Percentiles rank a stretch among this genome's conserved stretches.
phyloP scores from a whole-genome alignment of 192 early-diverging fungal species.

The Rhizophlyctis rosea region DNA sequence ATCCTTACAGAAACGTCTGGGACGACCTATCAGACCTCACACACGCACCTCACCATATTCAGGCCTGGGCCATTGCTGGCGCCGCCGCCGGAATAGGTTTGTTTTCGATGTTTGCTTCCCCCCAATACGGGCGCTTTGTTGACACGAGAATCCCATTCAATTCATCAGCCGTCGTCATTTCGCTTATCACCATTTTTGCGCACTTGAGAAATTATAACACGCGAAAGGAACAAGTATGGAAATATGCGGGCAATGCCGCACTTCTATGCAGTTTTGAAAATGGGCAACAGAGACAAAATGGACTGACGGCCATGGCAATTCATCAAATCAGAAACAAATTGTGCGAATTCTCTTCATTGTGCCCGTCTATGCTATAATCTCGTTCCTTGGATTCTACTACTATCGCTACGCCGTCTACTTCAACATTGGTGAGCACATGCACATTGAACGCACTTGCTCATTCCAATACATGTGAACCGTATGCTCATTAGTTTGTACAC shows the following conservation, averaged over 20 bases:
- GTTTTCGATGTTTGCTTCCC: too few relatives aligned
- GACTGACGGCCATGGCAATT: background rate
- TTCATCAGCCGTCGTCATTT: slow-evolving; percentile 10
- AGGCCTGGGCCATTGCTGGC: slow-evolving; percentile 22
- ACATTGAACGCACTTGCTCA: slow-evolving; percentile 50
- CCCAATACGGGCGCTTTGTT: too few relatives aligned
- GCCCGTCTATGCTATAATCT: slow-evolving; percentile 69
- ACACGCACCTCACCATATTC: background rate
- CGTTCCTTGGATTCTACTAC: slow-evolving; percentile 64
- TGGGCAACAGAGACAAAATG: background rate
- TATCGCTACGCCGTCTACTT: slow-evolving; percentile 66
- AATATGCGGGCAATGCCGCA: too few relatives aligned
- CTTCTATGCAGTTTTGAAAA: background rate
- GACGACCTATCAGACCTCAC: background rate
- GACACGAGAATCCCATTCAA: too few relatives aligned
- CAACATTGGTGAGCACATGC: slow-evolving; percentile 36
- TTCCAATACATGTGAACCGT: too few relatives aligned
- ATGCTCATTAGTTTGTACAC: too few relatives aligned
- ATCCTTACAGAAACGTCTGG: too few relatives aligned
- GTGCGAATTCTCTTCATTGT: slow-evolving; percentile 65
- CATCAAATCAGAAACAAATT: slow-evolving; percentile 20
- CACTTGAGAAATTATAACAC: slow-evolving; percentile 26
- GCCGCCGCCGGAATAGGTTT: slow-evolving; percentile 10
- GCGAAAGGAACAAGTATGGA: slow-evolving; percentile 21
- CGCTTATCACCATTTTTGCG: slow-evolving; percentile 10